phyloP scores from a whole-genome alignment of 306 rosid genomes.

The peach (Prunus persica) region DNA sequence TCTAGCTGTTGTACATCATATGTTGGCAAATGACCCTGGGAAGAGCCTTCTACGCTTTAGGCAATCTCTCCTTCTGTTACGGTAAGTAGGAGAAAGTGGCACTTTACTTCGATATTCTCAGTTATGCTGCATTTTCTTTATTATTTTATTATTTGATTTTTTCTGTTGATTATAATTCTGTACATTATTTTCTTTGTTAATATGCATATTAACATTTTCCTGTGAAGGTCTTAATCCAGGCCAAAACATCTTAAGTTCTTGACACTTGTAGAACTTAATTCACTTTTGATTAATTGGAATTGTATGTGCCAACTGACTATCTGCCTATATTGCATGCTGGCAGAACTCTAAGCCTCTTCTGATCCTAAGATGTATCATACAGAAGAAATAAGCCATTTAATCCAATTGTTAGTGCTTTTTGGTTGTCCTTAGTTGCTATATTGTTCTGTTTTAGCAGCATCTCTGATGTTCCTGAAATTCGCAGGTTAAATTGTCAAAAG shows the following conservation, averaged over 20 bases:
- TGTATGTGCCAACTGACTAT: background rate
- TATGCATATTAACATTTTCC: background rate
- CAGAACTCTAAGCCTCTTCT: background rate
- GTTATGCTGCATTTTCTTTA: background rate
- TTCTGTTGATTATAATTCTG: background rate
- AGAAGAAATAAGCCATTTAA: background rate
- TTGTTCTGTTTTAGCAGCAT: conserved; percentile 1
- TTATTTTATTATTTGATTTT: background rate
- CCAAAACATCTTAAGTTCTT: background rate
- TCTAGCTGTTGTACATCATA: conserved; percentile 76
- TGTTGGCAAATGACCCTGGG: conserved; percentile 83
- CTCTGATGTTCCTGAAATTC: conserved; percentile 17
- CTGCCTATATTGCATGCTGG: background rate
- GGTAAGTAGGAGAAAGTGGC: conserved; percentile 43
- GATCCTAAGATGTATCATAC: background rate
- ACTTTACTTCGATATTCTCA: background rate
- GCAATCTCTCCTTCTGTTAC: conserved; percentile 75
- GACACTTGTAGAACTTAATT: background rate
- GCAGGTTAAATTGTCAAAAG: conserved; percentile 82
- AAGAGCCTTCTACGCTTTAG: conserved; percentile 80
- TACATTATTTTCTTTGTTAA: background rate
- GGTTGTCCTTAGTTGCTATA: background rate
- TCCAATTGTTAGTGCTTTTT: background rate
- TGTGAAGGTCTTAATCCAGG: background rate
- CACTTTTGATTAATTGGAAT: background rate